Evolutionary conservation across 352 stramenopile species (phyloP).

Genomic region (Phytophthora sojae): DNA sequence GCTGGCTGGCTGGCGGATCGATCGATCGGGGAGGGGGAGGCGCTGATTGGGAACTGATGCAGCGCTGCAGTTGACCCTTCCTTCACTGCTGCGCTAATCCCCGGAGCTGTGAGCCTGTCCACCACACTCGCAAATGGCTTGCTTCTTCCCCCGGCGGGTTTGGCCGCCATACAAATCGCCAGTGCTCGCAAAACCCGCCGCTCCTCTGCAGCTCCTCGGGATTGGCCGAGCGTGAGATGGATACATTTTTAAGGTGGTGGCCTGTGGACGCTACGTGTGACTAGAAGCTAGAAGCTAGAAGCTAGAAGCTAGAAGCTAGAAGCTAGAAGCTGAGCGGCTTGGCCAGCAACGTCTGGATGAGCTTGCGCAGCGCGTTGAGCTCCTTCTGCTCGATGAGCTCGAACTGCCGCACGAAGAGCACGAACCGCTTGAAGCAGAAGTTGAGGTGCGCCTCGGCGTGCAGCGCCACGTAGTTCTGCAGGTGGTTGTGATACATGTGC

Average conservation of each 20-base stretch:
- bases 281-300: background rate
- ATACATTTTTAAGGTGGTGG: constrained; percentile 21
- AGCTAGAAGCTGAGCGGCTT: background rate
- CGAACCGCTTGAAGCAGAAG: constrained; percentile 98
- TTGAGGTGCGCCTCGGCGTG: constrained; percentile 95
- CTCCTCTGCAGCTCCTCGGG: constrained; percentile 28
- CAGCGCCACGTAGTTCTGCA: constrained; percentile 91
- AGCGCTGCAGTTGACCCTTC: no score
- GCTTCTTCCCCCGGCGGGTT: constrained; percentile 14
- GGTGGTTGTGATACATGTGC: constrained; percentile 97
- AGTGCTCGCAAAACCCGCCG: constrained; percentile 21
- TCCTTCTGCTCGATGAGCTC: constrained; percentile 94
- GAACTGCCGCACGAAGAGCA: constrained; percentile 96
- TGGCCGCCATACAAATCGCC: constrained; percentile 25
- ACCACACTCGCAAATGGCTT: constrained; percentile 33
- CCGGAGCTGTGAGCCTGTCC: constrained; percentile 18
- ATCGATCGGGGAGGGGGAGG: background rate
- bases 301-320: background rate
- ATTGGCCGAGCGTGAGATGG: constrained; percentile 45
- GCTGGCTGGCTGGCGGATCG: background rate
- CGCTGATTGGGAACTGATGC: constrained; percentile 32
- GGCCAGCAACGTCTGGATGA: constrained; percentile 75
- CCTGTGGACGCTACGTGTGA: background rate
- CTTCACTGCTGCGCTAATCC: constrained; percentile 10
- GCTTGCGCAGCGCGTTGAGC: constrained; percentile 93